Evolutionary conservation across 495 filamentous ascomycete species (phyloP), one percentile per base, ranked within the genome.

Genomic region (Baudoinia panamericana): DNA sequence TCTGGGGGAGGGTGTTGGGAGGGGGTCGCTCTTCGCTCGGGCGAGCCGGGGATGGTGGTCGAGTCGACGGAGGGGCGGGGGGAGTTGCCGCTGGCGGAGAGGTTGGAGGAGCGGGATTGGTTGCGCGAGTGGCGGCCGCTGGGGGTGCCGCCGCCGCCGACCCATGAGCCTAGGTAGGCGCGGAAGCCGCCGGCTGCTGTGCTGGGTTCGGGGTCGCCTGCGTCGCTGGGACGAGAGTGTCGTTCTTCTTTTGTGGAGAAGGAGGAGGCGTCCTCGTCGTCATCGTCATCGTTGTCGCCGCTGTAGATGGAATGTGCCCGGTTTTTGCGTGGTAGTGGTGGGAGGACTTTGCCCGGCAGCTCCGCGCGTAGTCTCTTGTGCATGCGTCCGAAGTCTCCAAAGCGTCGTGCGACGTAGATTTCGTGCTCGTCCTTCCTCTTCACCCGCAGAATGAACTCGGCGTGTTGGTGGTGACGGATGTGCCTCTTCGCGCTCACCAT

Each of bases 371-470:
- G 59, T 50, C 72, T 62, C 56, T 82, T 83, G 54, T 93, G 77
- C 40, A 97, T 66, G 47, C 70, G 72, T 22, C 65, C 71, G 51
- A 97, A 97, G 36, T 92, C 83, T 3, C 85, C 83, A 57, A 94
- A 97, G 54, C 90, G 69, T 46, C 86, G 70, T 5, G 76, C 86
- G 36, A 97, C 71, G 51, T 80, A 84, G 37, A 78, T 60, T 45
- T 88, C 86, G 22, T 68, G 55, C 48, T 83, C 69, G 31, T 72
- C 78, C 17, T 75, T 69, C 43, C 73, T 68, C 60, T 82, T 84
- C 8, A 93, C 80, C 6, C 87, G 72, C 34, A 97, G 65, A 23
- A 97, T 60, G 51, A 94, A 97, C 68, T 95, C 86, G 39, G 90
- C 84, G 67, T 97, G 92, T 53, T 82, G 79, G 59, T 94, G 92